Evolutionary conservation across 2,329 filamentous ascomycete genomes (phyloP).

Genomic region (Colletotrichum magnum): DNA sequence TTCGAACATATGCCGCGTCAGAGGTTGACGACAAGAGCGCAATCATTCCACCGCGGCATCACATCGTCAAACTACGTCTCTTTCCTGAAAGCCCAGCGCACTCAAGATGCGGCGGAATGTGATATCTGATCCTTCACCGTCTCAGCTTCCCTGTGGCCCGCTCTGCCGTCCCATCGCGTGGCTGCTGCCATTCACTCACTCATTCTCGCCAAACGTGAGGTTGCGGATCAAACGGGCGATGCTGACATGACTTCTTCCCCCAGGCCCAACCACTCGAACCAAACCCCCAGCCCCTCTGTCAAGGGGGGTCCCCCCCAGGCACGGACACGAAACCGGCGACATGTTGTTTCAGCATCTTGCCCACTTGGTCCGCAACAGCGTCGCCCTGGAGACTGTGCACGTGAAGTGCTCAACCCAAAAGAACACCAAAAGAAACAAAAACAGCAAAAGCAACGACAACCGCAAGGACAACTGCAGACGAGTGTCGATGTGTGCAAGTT

Average conservation of each 20-base stretch:
- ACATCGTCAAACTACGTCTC: constrained; percentile 24
- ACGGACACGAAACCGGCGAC: constrained; percentile 37
- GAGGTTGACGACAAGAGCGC: constrained; percentile 24
- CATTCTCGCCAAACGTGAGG: constrained; percentile 23
- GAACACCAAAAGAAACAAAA: not conserved
- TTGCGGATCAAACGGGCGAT: constrained; percentile 34
- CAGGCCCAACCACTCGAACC: not conserved
- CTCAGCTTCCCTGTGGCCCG: constrained; percentile 24
- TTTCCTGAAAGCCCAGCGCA: not conserved
- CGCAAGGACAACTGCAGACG: not conserved
- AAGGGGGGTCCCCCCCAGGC: constrained; percentile 6
- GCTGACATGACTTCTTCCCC: constrained; percentile 18
- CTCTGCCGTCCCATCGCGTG: constrained; percentile 33
- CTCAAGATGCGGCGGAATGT: constrained; percentile 1
- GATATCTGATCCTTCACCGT: constrained; percentile 16
- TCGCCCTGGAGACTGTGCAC: constrained; percentile 27
- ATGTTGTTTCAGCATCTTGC: constrained; percentile 37
- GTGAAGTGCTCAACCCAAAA: not conserved
- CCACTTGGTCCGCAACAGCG: constrained; percentile 30
- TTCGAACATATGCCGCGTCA: constrained; percentile 32
- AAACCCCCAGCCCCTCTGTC: not conserved
- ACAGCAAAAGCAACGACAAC: constrained; percentile 2
- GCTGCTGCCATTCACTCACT: not conserved
- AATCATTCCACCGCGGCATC: constrained; percentile 18
- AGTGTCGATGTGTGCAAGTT: not conserved